Percentiles rank a stretch among this genome's conserved stretches.
Conservation (phyloP, 805 yeast species). For the Yamadazyma insecticola region DNA sequence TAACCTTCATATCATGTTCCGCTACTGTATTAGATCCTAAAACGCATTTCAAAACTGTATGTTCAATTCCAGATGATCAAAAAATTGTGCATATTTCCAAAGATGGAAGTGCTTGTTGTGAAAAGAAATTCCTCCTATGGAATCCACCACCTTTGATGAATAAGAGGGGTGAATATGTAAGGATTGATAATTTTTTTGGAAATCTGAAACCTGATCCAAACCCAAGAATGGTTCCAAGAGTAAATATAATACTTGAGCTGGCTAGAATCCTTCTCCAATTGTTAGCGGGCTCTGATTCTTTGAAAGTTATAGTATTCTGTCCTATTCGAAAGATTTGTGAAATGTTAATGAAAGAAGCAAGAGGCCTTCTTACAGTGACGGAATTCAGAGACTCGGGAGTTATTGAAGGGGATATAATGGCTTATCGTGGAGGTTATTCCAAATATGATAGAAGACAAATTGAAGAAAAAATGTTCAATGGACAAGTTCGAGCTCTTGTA, state of each 20-base stretch:
- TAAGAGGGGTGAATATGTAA: conserved; percentile 44
- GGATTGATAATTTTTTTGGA: no score
- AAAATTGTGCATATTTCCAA: conserved; percentile 53
- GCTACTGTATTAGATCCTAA: conserved; percentile 83
- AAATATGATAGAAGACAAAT: conserved; percentile 80
- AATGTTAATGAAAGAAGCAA: conserved; percentile 75
- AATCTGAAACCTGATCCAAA: not conserved
- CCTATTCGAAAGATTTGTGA: conserved; percentile 85
- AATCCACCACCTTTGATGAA: conserved; percentile 68
- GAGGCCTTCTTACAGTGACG: conserved; percentile 44
- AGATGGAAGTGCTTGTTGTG: conserved; percentile 90
- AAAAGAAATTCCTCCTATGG: conserved; percentile 75
- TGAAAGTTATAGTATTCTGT: conserved; percentile 87
- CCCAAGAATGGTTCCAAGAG: conserved; percentile 39
- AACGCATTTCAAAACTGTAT: conserved; percentile 65
- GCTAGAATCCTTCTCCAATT: conserved; percentile 69
- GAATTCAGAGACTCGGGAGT: conserved; percentile 37
- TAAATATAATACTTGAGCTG: conserved; percentile 68
- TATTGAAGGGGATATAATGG: conserved; percentile 62
- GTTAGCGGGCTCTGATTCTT: conserved; percentile 46
- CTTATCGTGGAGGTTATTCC: conserved; percentile 94
- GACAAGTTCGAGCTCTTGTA: conserved; percentile 77
- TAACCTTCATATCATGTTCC: conserved; percentile 83
- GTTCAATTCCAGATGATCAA: conserved; percentile 51
- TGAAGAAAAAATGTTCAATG: conserved; percentile 86